Evolutionary conservation across 2,329 filamentous ascomycete genomes (phyloP), one percentile per base, ranked within the genome.

Genomic region (Metarhizium sp.): DNA sequence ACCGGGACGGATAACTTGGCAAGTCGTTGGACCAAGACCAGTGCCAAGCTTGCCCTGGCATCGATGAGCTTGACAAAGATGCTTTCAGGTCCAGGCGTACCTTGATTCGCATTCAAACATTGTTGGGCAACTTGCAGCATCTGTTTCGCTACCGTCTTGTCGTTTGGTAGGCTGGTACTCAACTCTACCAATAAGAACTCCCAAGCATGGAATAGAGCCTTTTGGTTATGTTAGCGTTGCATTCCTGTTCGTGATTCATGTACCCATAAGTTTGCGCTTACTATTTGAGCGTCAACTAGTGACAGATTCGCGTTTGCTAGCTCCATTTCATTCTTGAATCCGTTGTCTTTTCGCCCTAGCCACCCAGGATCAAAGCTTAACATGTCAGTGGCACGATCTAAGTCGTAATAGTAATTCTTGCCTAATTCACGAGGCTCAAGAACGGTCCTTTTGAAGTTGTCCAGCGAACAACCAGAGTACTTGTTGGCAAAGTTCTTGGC

Each of bases 301-400:
- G 92, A 95, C 53, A 99, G 70, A 69, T 99, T 97, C 59, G 87
- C 75, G 69, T 99, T 99, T 46, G 92, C 94, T 58, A 85, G 84
- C 64, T 86, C 82, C 71, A 99, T 86, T 67, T 99, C 94, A 51
- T 82, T 80, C 59, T 81, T 80, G 71, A 95, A 95, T 0, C 92
- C 92, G 63, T 86, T 81, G 54, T 82, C 79, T 61, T 75, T 78
- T 60, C 75, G 77, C 47, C 87, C 87, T 53, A 75, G 75, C 94
- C 94, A 99, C 43, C 85, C 84, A 55, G 82, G 77, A 68, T 96
- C 88, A 64, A 88, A 89, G 18, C 76, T 77, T 25, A 99, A 78
- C 68, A 97, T 83, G 63, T 82, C 82, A 55, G 88, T 78, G 2
- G 90, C 92, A 58, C 91, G 77, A 42, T 82, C 77, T 40, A 94